A percentile compares a stretch with the other conserved stretches of the same genome.
Evolutionary conservation across 2,329 filamentous ascomycete species (phyloP).

Genomic region (Colletotrichum camelliae): DNA sequence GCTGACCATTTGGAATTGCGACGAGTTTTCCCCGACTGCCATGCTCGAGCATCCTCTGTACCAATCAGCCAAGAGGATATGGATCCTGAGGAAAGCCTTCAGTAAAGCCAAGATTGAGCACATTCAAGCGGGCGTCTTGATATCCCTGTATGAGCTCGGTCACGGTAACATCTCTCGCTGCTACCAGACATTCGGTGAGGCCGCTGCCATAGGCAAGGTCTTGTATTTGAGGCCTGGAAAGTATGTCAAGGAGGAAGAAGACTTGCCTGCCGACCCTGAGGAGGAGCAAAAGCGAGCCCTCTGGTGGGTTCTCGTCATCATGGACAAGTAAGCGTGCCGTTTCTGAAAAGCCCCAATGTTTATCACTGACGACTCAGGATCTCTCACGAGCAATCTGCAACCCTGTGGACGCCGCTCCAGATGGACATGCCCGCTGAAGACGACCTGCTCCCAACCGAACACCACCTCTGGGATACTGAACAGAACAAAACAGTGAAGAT

Average conservation of each 20-base stretch:
- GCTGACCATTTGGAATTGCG: slow-evolving; percentile 35
- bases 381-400: slow-evolving; percentile 35
- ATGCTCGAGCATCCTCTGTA: slow-evolving; percentile 47
- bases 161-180: slow-evolving; percentile 46
- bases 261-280: slow-evolving; percentile 30
- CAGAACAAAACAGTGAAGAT: slow-evolving; percentile 25
- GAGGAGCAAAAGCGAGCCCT: slow-evolving; percentile 45
- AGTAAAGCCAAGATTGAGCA: slow-evolving; percentile 41
- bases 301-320: slow-evolving; percentile 50
- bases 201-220: slow-evolving; percentile 39
- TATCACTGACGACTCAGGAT: slow-evolving; percentile 26
- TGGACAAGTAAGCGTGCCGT: slow-evolving; percentile 40
- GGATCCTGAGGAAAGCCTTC: slow-evolving; percentile 40
- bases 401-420: slow-evolving; percentile 36
- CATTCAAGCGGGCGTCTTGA: slow-evolving; percentile 44
- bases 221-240: slow-evolving; percentile 42
- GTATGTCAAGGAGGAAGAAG: slow-evolving; percentile 34
- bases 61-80: slow-evolving; percentile 41
- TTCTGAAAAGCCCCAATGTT: not conserved
- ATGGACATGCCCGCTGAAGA: slow-evolving; percentile 41
- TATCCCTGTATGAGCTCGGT: slow-evolving; percentile 50
- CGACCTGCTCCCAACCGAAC: slow-evolving; percentile 38
- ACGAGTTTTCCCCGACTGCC: slow-evolving; percentile 41
- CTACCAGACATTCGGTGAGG: slow-evolving; percentile 47
- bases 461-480: slow-evolving; percentile 36